These are phyloP conservation scores for Cardamine chenopodiifolia DNA, from an alignment of 345 rosid genomes.

Conservation along the genomic window DNA sequence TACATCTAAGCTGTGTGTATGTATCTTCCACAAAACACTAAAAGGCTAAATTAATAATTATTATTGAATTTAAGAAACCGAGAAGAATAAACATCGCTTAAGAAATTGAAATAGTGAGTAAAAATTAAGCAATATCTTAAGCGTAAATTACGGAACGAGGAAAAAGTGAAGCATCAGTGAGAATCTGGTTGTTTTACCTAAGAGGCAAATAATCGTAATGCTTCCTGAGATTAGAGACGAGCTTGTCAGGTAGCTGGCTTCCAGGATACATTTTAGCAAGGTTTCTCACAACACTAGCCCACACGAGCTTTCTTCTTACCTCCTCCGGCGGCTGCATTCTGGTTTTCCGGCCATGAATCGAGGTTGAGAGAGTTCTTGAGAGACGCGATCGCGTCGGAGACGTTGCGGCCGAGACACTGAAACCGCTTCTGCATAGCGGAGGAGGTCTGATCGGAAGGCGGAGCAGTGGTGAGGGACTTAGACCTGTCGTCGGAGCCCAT, in stretches of 20 bases:
- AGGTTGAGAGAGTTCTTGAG: conserved; percentile 80
- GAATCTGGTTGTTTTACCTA: conserved; percentile 49
- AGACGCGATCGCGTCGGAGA: conserved; percentile 90
- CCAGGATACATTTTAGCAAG: conserved; percentile 89
- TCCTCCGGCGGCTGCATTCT: conserved; percentile 37
- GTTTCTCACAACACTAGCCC: conserved; percentile 90
- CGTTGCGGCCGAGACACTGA: conserved; percentile 80
- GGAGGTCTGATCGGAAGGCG: conserved; percentile 41
- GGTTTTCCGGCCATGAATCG: conserved; percentile 59
- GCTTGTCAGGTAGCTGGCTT: conserved; percentile 94
- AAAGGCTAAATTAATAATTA: neutral
- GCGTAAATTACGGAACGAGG: neutral
- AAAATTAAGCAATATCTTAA: conserved; percentile 17
- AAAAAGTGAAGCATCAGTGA: neutral
- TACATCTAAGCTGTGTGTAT: neutral
- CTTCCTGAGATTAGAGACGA: conserved; percentile 84
- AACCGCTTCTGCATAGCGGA: conserved; percentile 76
- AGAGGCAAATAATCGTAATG: conserved; percentile 96
- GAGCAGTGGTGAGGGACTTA: conserved; percentile 18
- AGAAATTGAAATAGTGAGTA: conserved; percentile 29
- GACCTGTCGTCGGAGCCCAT: conserved; percentile 43
- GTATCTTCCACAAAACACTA: neutral
- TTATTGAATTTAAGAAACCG: neutral
- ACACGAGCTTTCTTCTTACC: conserved; percentile 76
- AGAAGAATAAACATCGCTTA: conserved; percentile 22